These are phyloP conservation scores for Trypanosoma avium DNA, from an alignment of 208 protist genomes.

Conservation along the genomic window DNA sequence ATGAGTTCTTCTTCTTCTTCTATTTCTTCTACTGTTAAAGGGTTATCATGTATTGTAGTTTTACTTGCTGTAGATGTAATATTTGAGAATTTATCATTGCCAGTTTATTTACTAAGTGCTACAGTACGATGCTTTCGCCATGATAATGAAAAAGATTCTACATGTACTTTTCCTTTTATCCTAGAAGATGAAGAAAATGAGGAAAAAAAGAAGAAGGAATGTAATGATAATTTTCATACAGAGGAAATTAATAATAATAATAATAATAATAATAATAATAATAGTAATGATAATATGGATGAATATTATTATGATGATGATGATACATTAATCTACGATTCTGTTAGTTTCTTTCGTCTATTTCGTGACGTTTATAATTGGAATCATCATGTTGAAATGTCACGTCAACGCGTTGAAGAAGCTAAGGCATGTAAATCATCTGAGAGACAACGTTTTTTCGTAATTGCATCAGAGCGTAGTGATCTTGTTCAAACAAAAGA, in stretches of 20 bases:
- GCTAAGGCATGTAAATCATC: background rate
- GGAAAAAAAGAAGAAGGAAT: too few species aligned
- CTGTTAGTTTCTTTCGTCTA: slow-evolving; percentile 72
- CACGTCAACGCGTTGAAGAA: slow-evolving; percentile 6
- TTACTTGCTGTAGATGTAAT: slow-evolving; percentile 73
- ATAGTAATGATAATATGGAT: slow-evolving; percentile 28
- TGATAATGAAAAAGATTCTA: slow-evolving; percentile 8
- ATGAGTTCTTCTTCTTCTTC: slow-evolving; percentile 9
- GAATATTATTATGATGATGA: slow-evolving; percentile 19
- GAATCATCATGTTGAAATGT: slow-evolving; percentile 71
- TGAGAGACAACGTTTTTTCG: slow-evolving; percentile 53
- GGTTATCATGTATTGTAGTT: slow-evolving; percentile 27
- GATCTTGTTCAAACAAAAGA: slow-evolving; percentile 59
- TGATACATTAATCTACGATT: slow-evolving; percentile 8
- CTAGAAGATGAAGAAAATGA: slow-evolving; percentile 5
- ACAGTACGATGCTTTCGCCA: slow-evolving; percentile 57
- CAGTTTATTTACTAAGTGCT: slow-evolving; percentile 74
- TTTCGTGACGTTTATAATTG: slow-evolving; percentile 67
- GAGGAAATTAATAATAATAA: too few species aligned
- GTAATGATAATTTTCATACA: too few species aligned
- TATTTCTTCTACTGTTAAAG: background rate
- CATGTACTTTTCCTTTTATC: slow-evolving; percentile 33
- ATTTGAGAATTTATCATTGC: slow-evolving; percentile 64
- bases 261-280: slow-evolving; percentile 14
- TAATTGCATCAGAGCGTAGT: slow-evolving; percentile 57